Conservation (phyloP, 805 yeast species). For the Myxozyma vanderwaltii region DNA sequence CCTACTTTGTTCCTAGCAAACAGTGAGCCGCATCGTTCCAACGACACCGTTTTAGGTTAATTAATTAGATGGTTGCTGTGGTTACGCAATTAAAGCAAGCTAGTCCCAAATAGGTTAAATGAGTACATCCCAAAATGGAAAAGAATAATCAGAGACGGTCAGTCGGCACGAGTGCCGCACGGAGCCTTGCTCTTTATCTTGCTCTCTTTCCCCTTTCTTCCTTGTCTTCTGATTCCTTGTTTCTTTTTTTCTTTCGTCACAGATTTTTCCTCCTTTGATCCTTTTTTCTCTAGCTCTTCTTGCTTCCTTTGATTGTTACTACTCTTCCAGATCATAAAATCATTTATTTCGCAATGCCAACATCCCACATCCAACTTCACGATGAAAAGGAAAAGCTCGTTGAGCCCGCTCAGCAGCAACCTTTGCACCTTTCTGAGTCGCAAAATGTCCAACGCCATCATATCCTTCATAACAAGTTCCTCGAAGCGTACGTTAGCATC, state of each 20-base stretch:
- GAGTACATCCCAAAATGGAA: conserved; percentile 9
- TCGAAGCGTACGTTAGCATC: conserved; percentile 25
- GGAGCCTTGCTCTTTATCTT: background rate
- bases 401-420: conserved; percentile 2
- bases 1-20: background rate
- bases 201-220: background rate
- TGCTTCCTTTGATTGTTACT: no score
- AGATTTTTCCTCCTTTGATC: background rate
- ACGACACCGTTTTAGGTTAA: background rate
- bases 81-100: background rate
- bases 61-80: conserved; percentile 6
- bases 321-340: no score
- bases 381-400: background rate
- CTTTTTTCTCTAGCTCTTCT: no score
- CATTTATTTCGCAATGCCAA: background rate
- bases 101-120: background rate
- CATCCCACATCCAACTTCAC: background rate
- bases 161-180: background rate
- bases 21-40: conserved; percentile 1
- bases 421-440: conserved; percentile 10
- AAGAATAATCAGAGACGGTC: background rate
- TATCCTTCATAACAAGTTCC: conserved; percentile 26
- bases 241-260: background rate
- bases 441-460: conserved; percentile 22
- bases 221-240: no score